Evolutionary conservation across 192 early-diverging fungal species (phyloP), one percentile per base, ranked within the genome.

Genomic region (Thamnidium elegans): DNA sequence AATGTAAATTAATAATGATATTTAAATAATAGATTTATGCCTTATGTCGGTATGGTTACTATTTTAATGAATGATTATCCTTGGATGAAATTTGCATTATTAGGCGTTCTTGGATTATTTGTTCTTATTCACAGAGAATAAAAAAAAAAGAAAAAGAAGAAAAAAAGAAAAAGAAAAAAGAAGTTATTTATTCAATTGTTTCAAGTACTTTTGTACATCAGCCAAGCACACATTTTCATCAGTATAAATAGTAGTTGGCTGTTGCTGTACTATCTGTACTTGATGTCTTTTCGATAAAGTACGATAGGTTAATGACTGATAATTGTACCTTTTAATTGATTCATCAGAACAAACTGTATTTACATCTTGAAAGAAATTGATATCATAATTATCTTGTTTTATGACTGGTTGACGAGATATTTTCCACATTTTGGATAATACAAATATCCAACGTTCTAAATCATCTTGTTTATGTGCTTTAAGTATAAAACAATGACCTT

Each of bases 51-150:
- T 55, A 96, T 96, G 89, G 88, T 95, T 23, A 97, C 94, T 11
- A 99, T 99, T 58, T 75, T 92, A 51, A 89, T 99, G 87, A 97
- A 95, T 71, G 94, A 97, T 65, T 96, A 93, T 58, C 95, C 95
- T 67, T 85, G 93, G 76, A 73, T 95, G n/a, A 99, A 99, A 72
- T 85, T 80, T 48, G 85, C 84, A 0, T 79, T 97, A 20, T 72
- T 97, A 62, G 89, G 82, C 23, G 84, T 83, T 4, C 79, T 99
- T 39, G 89, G 89, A 42, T 69, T 93, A 34, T 73, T 89, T 60
- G 87, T 85, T 31, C 71, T 94, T 64, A 76, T 90, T 23, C 78
- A 81, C 69, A 82, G 84, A 69, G 90, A 90, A 72, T 89, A 58
- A 80, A 9, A 7, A 58, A 11, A 39, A 20, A 30, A 10, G 1